Evolutionary conservation across 2,329 filamentous ascomycete genomes (phyloP).

Genomic region (Cordyceps cateniannulata): DNA sequence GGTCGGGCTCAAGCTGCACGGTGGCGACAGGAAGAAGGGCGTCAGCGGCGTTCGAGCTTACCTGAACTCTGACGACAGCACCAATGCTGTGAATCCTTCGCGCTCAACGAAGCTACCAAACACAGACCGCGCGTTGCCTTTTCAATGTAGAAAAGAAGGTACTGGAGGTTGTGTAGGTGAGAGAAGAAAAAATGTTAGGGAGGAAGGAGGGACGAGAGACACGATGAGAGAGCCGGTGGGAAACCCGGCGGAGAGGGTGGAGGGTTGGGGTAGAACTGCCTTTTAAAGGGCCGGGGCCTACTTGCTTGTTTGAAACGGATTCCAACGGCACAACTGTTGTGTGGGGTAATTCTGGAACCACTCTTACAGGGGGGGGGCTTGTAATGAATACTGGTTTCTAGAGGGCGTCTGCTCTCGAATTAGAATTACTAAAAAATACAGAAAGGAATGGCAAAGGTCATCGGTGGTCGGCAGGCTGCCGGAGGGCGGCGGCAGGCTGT

Average conservation of each 20-base stretch:
- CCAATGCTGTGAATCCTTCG: neutral
- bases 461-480: neutral
- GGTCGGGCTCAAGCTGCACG: neutral
- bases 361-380: neutral
- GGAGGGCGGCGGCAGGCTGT: neutral
- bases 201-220: neutral
- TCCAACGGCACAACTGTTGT: constrained; percentile 8
- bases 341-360: constrained; percentile 1
- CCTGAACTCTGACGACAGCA: neutral
- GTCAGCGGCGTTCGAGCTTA: neutral
- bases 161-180: neutral
- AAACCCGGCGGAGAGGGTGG: neutral
- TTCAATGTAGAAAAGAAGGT: neutral
- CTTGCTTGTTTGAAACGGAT: neutral
- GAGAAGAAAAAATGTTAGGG: neutral
- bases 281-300: neutral
- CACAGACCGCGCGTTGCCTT: neutral
- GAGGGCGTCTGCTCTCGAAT: neutral
- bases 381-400: neutral
- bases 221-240: neutral
- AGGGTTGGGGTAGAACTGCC: neutral
- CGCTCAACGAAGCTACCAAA: too few species aligned
- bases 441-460: neutral
- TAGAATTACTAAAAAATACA: neutral
- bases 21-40: neutral